These are phyloP conservation scores for Puccinia novopanici DNA, from an alignment of 1,284 basidiomycete genomes.

Conservation along the genomic window DNA sequence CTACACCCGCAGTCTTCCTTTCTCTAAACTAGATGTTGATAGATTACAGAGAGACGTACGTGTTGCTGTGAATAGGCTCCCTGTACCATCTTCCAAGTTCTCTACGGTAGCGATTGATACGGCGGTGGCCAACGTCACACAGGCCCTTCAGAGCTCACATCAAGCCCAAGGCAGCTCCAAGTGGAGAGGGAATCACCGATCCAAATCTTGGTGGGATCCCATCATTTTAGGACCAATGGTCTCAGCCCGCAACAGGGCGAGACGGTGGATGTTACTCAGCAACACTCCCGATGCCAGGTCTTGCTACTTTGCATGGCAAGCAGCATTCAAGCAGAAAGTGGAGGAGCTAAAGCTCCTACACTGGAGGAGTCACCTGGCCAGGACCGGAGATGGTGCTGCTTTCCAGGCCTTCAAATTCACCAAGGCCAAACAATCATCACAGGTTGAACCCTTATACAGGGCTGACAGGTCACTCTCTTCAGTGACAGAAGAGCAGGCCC, in stretches of 20 bases:
- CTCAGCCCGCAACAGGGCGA: not conserved
- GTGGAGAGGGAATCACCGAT: not conserved
- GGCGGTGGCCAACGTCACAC: not conserved
- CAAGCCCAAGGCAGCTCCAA: not conserved
- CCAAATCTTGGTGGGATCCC: slow-evolving; percentile 10
- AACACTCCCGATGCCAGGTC: not conserved
- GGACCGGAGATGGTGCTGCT: not conserved
- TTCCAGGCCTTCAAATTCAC: slow-evolving; percentile 21
- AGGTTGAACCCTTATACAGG: not conserved
- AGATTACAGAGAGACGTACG: not conserved
- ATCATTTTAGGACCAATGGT: not conserved
- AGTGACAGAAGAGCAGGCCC: not conserved
- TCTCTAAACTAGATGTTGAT: not conserved
- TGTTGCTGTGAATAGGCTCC: not conserved
- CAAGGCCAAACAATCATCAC: not conserved
- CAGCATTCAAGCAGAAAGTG: slow-evolving; percentile 21
- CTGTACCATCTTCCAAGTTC: not conserved
- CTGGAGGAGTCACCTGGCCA: slow-evolving; percentile 11
- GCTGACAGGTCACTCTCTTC: not conserved
- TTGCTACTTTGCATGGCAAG: slow-evolving; percentile 22
- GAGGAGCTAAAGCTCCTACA: not conserved
- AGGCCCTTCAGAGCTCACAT: not conserved
- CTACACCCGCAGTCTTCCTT: not conserved
- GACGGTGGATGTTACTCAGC: slow-evolving; percentile 16
- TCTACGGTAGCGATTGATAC: not conserved